phyloP scores from a whole-genome alignment of 2,329 filamentous ascomycete genomes.

The Fulvia fulva region DNA sequence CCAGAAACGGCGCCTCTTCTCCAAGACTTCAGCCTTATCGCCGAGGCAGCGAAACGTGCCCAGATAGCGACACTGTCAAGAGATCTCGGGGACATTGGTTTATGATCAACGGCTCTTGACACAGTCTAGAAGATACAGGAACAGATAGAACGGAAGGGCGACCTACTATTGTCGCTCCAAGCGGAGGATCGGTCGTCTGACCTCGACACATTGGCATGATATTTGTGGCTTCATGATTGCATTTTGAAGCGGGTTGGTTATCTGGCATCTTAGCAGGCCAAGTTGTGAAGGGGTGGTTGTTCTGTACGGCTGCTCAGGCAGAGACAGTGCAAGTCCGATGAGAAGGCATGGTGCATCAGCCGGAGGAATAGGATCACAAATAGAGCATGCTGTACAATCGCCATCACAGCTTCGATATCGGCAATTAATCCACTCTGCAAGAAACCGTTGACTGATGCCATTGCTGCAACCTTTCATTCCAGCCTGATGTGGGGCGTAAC shows the following conservation, averaged over 20 bases:
- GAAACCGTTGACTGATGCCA: background rate
- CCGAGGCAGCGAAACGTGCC: constrained; percentile 88
- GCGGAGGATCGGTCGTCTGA: background rate
- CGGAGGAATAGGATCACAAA: background rate
- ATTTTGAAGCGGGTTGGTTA: background rate
- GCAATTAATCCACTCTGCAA: background rate
- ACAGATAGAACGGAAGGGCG: background rate
- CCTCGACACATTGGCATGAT: background rate
- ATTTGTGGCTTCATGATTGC: constrained; percentile 1
- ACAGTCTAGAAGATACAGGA: background rate
- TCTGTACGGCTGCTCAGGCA: background rate
- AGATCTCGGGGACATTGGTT: constrained; percentile 70
- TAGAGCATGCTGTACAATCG: constrained; percentile 19
- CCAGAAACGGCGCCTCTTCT: constrained; percentile 61
- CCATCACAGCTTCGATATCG: constrained; percentile 7
- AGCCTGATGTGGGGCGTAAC: background rate
- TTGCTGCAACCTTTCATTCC: background rate
- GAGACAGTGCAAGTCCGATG: background rate
- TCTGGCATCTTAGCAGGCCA: constrained; percentile 10
- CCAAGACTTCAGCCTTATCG: constrained; percentile 77
- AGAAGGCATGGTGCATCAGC: background rate
- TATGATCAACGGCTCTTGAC: constrained; percentile 15
- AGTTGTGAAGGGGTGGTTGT: background rate
- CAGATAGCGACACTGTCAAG: constrained; percentile 86
- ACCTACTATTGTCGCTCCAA: background rate